Evolutionary conservation across 768 basidiomycete genomes (phyloP).

Genomic region (Mycena crocata): DNA sequence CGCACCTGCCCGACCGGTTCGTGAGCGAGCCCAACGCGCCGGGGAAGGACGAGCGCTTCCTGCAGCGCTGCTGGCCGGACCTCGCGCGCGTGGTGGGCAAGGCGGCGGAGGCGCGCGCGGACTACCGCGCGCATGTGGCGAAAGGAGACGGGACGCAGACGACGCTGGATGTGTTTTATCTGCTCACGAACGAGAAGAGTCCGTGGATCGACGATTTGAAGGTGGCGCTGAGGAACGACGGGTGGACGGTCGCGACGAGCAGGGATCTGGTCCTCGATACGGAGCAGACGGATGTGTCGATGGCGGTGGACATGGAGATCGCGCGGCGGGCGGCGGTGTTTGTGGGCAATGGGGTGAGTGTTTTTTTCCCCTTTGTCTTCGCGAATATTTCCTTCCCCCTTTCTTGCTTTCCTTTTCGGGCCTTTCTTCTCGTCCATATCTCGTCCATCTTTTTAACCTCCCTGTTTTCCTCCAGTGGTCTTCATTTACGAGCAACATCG

Average conservation of each 20-base stretch:
- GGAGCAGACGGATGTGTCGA: slow-evolving; percentile 26
- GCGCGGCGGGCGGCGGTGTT: slow-evolving; percentile 26
- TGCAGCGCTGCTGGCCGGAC: slow-evolving; percentile 41
- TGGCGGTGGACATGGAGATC: slow-evolving; percentile 31
- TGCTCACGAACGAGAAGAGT: slow-evolving; percentile 53
- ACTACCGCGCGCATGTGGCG: slow-evolving; percentile 6
- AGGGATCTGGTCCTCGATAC: slow-evolving; percentile 11
- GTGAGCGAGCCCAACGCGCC: slow-evolving; percentile 23
- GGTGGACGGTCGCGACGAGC: slow-evolving; percentile 44
- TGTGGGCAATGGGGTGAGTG: slow-evolving; percentile 26
- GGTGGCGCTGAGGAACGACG: slow-evolving; percentile 42
- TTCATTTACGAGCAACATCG: slow-evolving; percentile 39
- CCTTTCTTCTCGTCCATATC: no score
- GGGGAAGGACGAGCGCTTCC: slow-evolving; percentile 22
- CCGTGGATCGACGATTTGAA: slow-evolving; percentile 47
- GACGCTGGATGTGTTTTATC: slow-evolving; percentile 46
- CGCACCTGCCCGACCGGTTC: slow-evolving; percentile 39
- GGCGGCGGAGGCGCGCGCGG: slow-evolving; percentile 25
- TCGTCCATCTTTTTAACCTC: no score
- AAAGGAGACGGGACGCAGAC: neutral
- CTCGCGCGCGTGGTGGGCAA: slow-evolving; percentile 29
- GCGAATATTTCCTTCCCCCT: neutral
- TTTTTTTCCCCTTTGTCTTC: neutral
- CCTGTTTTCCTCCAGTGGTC: no score
- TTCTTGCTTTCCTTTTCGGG: no score